These are phyloP conservation scores for Suillus subluteus DNA, from an alignment of 768 basidiomycete genomes.

Conservation along the genomic window DNA sequence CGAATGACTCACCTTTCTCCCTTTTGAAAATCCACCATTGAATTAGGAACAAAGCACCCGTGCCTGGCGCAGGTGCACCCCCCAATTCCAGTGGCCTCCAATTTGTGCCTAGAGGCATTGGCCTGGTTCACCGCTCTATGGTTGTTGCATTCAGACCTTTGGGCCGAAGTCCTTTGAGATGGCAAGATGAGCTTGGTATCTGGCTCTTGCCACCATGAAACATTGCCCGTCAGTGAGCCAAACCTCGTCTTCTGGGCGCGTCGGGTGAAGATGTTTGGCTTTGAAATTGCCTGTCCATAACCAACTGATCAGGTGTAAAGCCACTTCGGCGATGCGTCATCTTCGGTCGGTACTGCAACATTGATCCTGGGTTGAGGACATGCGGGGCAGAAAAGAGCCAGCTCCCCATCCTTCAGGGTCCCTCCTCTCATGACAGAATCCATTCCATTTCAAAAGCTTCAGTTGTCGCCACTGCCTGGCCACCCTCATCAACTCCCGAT, in stretches of 20 bases:
- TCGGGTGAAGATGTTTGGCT: constrained; percentile 11
- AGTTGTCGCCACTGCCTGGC: constrained; percentile 21
- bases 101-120: constrained; percentile 16
- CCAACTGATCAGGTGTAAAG: not conserved
- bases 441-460: constrained; percentile 25
- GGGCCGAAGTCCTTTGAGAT: not conserved
- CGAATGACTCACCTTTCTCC: constrained; percentile 24
- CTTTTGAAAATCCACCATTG: constrained; percentile 10
- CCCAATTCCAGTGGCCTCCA: constrained; percentile 33
- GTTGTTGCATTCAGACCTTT: constrained; percentile 21
- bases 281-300: constrained; percentile 6
- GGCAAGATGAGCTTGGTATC: not conserved
- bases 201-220: not conserved
- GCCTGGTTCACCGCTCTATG: constrained; percentile 24
- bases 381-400: constrained; percentile 5
- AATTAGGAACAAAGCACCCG: constrained; percentile 34
- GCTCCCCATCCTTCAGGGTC: not conserved
- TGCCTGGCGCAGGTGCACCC: constrained; percentile 34
- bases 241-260: constrained; percentile 17
- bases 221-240: constrained; percentile 15
- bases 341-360: not conserved
- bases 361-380: constrained; percentile 13
- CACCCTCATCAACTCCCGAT: constrained; percentile 21
- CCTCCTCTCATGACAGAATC: constrained; percentile 8
- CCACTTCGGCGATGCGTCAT: no score